These are phyloP conservation scores for Colletotrichum plurivorum DNA, from an alignment of 2,329 filamentous ascomycete species.

Conservation along the genomic window DNA sequence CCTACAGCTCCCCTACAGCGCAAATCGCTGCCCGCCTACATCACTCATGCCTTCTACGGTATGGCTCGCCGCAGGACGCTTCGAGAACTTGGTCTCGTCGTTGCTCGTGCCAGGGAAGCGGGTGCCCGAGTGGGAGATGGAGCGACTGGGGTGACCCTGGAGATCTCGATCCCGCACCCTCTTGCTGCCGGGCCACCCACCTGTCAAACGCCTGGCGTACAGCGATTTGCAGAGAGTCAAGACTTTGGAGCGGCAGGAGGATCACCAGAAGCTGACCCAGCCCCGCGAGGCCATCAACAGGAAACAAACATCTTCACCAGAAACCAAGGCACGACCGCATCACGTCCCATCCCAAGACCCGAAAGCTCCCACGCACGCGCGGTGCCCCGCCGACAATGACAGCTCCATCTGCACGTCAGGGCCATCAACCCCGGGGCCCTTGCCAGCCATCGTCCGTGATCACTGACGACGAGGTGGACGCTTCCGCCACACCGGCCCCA, in stretches of 20 bases:
- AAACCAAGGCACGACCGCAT: slow-evolving; percentile 13
- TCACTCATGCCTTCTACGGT: slow-evolving; percentile 14
- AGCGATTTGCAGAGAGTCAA: slow-evolving; percentile 3
- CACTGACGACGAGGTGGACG: background rate
- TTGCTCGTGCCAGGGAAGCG: slow-evolving; percentile 23
- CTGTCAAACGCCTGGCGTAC: slow-evolving; percentile 17
- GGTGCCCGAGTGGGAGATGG: slow-evolving; percentile 2
- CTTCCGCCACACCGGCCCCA: slow-evolving; percentile 4
- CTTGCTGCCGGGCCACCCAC: background rate
- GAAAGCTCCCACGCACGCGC: background rate
- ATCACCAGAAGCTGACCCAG: too few species aligned
- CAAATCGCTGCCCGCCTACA: slow-evolving; percentile 10
- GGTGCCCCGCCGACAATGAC: background rate
- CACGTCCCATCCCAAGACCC: too few species aligned
- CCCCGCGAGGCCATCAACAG: background rate
- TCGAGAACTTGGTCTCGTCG: slow-evolving; percentile 21
- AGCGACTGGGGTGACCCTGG: slow-evolving; percentile 25
- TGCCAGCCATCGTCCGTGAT: background rate
- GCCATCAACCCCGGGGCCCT: background rate
- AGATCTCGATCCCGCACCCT: slow-evolving; percentile 29
- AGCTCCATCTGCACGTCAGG: slow-evolving; percentile 23
- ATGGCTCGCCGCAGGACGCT: slow-evolving; percentile 5
- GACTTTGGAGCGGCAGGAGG: background rate
- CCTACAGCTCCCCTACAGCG: background rate
- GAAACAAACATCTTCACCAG: slow-evolving; percentile 15